These are phyloP conservation scores for Sherardia arvensis DNA, from an alignment of 257 asterid species.

Conservation along the genomic window DNA sequence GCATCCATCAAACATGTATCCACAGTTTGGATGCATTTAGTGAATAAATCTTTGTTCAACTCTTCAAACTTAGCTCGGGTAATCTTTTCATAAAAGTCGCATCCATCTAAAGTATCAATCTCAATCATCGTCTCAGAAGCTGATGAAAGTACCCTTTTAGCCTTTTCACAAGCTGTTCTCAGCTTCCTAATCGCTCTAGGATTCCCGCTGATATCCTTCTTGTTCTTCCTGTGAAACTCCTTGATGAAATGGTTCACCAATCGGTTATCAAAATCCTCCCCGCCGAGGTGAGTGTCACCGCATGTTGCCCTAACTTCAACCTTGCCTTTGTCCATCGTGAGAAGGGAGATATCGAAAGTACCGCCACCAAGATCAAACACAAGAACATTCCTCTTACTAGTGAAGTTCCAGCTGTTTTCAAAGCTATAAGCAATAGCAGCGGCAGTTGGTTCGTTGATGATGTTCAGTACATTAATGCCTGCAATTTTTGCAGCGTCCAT, in stretches of 20 bases:
- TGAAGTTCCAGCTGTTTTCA: neutral
- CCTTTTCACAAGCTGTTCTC: neutral
- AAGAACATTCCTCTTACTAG: neutral
- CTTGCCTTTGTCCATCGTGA: neutral
- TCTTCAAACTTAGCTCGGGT: neutral
- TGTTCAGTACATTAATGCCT: neutral
- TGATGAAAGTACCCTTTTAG: neutral
- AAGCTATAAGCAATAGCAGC: neutral
- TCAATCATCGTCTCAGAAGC: neutral
- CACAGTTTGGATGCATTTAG: neutral
- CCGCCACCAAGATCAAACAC: neutral
- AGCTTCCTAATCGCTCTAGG: neutral
- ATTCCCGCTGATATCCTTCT: neutral
- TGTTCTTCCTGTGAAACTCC: neutral
- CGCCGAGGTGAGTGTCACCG: neutral
- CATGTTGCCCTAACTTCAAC: neutral
- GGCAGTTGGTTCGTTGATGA: neutral
- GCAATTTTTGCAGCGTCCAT: neutral
- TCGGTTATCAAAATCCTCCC: neutral
- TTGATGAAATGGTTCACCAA: neutral
- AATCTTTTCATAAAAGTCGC: neutral
- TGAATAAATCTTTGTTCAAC: neutral
- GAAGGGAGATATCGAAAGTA: neutral
- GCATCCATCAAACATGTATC: neutral
- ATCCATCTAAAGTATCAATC: neutral